Conservation (phyloP, 129 eudicot species). For the Ambrosia trifida region DNA sequence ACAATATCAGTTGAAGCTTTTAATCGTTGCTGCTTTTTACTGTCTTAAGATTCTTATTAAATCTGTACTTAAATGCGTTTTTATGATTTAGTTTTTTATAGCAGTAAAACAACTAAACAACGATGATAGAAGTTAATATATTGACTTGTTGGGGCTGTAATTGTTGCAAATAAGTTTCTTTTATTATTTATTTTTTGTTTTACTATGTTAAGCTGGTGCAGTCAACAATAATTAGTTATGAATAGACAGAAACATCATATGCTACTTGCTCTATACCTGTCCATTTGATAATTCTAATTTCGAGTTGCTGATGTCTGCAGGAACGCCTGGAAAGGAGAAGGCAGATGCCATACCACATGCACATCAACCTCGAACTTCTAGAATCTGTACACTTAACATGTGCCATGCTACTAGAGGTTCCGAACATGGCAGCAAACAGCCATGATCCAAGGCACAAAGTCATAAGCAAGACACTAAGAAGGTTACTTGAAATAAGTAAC, state of each 20-base stretch:
- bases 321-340: slow-evolving; percentile 84
- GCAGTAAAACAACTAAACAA: neutral
- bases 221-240: too few species aligned
- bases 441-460: slow-evolving; percentile 58
- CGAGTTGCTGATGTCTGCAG: slow-evolving; percentile 28
- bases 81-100: too few species aligned
- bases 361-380: slow-evolving; percentile 85
- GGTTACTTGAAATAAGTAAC: slow-evolving; percentile 66
- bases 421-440: slow-evolving; percentile 24
- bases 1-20: neutral
- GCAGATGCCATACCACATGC: slow-evolving; percentile 98
- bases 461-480: slow-evolving; percentile 72
- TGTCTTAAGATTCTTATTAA: neutral
- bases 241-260: too few species aligned
- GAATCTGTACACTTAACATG: slow-evolving; percentile 83
- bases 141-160: too few species aligned
- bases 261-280: neutral
- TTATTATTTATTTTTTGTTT: too few species aligned
- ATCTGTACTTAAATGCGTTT: too few species aligned
- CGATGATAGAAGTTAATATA: too few species aligned
- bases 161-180: too few species aligned
- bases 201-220: too few species aligned
- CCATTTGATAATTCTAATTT: neutral
- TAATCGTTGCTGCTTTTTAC: neutral
- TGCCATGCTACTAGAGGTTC: slow-evolving; percentile 76